Base-by-base conservation (phyloP, 805 yeast species). In the Metschnikowia proteae region DNA sequence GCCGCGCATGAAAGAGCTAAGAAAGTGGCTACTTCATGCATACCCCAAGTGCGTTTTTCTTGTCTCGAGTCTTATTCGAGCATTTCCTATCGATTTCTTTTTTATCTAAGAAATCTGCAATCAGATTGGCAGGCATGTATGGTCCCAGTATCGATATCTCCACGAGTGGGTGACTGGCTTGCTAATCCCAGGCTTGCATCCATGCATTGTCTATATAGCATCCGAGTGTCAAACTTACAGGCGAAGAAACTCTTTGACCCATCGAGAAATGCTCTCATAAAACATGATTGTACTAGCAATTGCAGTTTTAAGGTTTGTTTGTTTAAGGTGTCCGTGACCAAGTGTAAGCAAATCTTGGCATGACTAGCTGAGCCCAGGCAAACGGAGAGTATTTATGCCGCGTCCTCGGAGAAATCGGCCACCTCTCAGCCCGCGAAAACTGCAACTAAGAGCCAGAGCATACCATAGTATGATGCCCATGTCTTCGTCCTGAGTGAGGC, bases 101-200 rank as follows among this genome's bases (percentile, higher is more conserved):
- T 42, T 27, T 23, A 41, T 30, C 44, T 41, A 30, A 30, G 30
- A 32, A 32, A 32, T 41, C 44, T 25, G 44, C 25, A 25, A 31
- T 41, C 31, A 37, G 44, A 26, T 26, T 30, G 25, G n/a, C 17
- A 30, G 32, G 2, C 3, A 22, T 27, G 45, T 25, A 27, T 26
- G 38, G 6, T 10, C 13, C 38, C 23, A 42, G 33, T 25, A 42
- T 26, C 45, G 45, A 42, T 42, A 42, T 42, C 45, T 42, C 45
- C 45, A 32, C 25, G 10, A 3, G 38, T 33, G 38, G 36, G 43
- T 17, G 36, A 33, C 3, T 7, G 22, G 23, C 36, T 28, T 27
- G 28, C 32, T n/a, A 9, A 9, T 13, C n/a, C 10, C 10, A 11
- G 31, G 22, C 29, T 25, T 31, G 43, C 43, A 23, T 31, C 5